Evolutionary conservation across 441 rosid genomes (phyloP).

Genomic region (Omphalea diandra): DNA sequence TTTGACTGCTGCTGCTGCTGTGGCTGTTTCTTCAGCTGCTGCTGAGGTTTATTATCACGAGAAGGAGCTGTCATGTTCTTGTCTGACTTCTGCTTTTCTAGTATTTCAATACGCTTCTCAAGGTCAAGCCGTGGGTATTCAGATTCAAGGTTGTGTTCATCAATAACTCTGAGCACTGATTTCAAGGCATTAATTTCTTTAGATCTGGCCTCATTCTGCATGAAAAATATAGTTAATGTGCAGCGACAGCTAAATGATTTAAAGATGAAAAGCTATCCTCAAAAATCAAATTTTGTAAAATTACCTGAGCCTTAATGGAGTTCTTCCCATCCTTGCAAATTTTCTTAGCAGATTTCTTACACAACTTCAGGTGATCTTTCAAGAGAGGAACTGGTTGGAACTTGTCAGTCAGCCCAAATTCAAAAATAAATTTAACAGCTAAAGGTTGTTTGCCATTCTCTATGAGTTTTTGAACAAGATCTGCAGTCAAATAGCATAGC

Average conservation of each 20-base stretch:
- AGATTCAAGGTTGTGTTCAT: slow-evolving; percentile 49
- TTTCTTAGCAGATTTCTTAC: slow-evolving; percentile 32
- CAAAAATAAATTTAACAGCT: slow-evolving; percentile 56
- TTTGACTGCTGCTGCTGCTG: slow-evolving; percentile 22
- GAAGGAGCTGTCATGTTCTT: slow-evolving; percentile 35
- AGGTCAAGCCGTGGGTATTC: slow-evolving; percentile 44
- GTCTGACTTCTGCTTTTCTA: slow-evolving; percentile 54
- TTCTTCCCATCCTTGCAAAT: slow-evolving; percentile 38
- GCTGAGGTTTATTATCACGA: slow-evolving; percentile 34
- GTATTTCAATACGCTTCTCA: slow-evolving; percentile 42
- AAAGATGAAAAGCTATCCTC: slow-evolving; percentile 4
- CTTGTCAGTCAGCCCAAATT: slow-evolving; percentile 53
- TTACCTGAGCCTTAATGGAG: slow-evolving; percentile 49
- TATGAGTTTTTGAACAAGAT: slow-evolving; percentile 51
- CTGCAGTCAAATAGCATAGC: slow-evolving; percentile 26
- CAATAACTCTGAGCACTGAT: slow-evolving; percentile 45
- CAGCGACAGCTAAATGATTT: background rate
- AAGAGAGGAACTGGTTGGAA: slow-evolving; percentile 55
- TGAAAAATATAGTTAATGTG: slow-evolving; percentile 8
- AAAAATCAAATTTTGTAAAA: slow-evolving; percentile 12
- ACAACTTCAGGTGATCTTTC: slow-evolving; percentile 43
- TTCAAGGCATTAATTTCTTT: slow-evolving; percentile 54
- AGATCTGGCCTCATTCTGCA: slow-evolving; percentile 56
- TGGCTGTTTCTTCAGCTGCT: slow-evolving; percentile 26
- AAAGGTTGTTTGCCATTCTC: slow-evolving; percentile 41